Percentiles rank a stretch among this genome's conserved stretches.
phyloP scores from a whole-genome alignment of 768 basidiomycete species.

The Dentipellis fragilis region DNA sequence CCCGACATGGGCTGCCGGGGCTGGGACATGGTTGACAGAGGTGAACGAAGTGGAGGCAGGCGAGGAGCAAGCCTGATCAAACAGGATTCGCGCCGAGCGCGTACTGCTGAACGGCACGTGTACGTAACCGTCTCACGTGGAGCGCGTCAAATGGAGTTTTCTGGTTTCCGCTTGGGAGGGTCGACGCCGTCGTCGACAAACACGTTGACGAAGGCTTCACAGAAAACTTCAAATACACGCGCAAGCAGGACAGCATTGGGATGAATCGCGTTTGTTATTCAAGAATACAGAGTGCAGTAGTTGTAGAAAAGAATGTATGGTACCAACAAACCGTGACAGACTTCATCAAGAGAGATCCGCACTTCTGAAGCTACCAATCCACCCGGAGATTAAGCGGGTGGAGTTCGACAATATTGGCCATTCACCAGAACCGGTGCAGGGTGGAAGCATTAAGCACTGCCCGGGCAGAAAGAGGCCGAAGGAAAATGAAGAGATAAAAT shows the following conservation, averaged over 20 bases:
- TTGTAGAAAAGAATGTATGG: constrained; percentile 6
- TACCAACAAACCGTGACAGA: constrained; percentile 12
- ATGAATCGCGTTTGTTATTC: too few species aligned
- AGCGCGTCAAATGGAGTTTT: background rate
- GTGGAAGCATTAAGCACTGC: constrained; percentile 11
- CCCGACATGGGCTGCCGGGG: constrained; percentile 37
- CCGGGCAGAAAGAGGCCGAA: constrained; percentile 18
- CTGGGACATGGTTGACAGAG: background rate
- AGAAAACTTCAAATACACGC: too few species aligned
- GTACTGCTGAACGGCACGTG: background rate
- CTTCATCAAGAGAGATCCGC: constrained; percentile 1
- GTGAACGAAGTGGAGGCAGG: background rate
- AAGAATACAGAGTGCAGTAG: background rate
- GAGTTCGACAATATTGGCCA: constrained; percentile 8
- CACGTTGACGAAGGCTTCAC: too few species aligned
- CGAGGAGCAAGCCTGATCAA: background rate
- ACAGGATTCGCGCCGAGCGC: background rate
- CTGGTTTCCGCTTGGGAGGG: too few species aligned
- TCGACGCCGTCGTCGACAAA: too few species aligned
- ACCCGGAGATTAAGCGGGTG: constrained; percentile 9
- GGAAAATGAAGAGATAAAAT: background rate
- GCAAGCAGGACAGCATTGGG: too few species aligned
- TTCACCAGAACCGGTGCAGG: constrained; percentile 19
- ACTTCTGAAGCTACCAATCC: constrained; percentile 15
- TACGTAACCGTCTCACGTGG: background rate